A percentile compares a stretch with the other conserved stretches of the same genome.
Conservation (phyloP, 2,329 filamentous ascomycete species). For the Aspergillus persii region DNA sequence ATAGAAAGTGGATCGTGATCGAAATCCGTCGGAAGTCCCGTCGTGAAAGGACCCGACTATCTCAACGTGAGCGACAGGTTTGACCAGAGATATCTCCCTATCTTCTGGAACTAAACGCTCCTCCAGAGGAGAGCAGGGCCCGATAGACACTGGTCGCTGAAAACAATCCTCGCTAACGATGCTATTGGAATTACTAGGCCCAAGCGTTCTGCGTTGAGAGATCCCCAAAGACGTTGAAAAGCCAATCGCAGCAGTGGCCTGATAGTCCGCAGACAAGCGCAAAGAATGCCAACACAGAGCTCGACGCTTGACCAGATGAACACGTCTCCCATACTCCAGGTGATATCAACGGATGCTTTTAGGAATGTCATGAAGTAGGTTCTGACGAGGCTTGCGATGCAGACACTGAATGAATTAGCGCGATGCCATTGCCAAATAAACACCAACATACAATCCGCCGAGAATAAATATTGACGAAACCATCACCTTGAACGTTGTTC, state of each 20-base stretch:
- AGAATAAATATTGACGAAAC: slow-evolving; percentile 18
- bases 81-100: neutral
- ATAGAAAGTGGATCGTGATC: neutral
- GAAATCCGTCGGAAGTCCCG: neutral
- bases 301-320: slow-evolving; percentile 24
- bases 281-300: slow-evolving; percentile 22
- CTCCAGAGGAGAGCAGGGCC: neutral
- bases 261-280: slow-evolving; percentile 20
- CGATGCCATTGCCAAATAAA: too few species aligned
- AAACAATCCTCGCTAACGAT: neutral
- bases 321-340: slow-evolving; percentile 18
- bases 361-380: slow-evolving; percentile 17
- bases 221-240: neutral
- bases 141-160: neutral
- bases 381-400: slow-evolving; percentile 18
- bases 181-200: neutral
- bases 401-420: slow-evolving; percentile 10
- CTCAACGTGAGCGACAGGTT: neutral
- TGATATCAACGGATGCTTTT: slow-evolving; percentile 14
- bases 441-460: slow-evolving; percentile 16
- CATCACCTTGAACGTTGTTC: slow-evolving; percentile 7
- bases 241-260: slow-evolving; percentile 11
- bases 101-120: neutral
- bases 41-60: neutral
- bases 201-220: neutral